Percentiles rank a stretch among this genome's conserved stretches.
Conservation (phyloP, 2,329 filamentous ascomycete species). For the Xylariaceae sp. region DNA sequence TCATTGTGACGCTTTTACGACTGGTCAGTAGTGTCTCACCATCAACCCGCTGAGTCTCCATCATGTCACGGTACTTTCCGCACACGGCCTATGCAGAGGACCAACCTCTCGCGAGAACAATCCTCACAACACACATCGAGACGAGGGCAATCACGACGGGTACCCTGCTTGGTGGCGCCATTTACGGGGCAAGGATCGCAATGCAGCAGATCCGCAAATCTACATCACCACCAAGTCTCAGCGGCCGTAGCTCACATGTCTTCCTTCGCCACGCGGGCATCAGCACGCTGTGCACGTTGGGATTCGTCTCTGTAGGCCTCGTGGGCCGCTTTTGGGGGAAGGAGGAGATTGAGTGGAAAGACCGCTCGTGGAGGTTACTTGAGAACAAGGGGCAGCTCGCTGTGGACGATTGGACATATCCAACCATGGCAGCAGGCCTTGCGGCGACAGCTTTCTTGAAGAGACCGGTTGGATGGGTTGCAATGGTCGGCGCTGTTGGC, state of each 20-base stretch:
- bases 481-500: constrained; percentile 43
- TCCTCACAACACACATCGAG: constrained; percentile 60
- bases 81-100: constrained; percentile 61
- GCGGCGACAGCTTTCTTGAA: constrained; percentile 31
- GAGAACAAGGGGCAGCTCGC: constrained; percentile 57
- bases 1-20: no score
- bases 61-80: constrained; percentile 55
- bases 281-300: constrained; percentile 44
- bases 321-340: constrained; percentile 51
- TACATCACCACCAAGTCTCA: constrained; percentile 9
- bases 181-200: constrained; percentile 32
- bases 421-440: constrained; percentile 36
- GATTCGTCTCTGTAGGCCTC: constrained; percentile 43
- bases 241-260: constrained; percentile 29
- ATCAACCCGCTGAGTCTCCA: not conserved
- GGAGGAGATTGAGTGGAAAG: constrained; percentile 62
- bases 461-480: constrained; percentile 35
- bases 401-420: constrained; percentile 54
- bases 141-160: constrained; percentile 54
- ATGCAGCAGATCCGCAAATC: constrained; percentile 16
- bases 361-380: constrained; percentile 60
- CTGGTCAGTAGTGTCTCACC: no score
- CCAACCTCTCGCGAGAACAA: constrained; percentile 51
- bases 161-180: constrained; percentile 44
- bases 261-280: constrained; percentile 47